Evolutionary conservation across 129 eudicot genomes (phyloP).

Genomic region (Saposhnikovia divaricata): DNA sequence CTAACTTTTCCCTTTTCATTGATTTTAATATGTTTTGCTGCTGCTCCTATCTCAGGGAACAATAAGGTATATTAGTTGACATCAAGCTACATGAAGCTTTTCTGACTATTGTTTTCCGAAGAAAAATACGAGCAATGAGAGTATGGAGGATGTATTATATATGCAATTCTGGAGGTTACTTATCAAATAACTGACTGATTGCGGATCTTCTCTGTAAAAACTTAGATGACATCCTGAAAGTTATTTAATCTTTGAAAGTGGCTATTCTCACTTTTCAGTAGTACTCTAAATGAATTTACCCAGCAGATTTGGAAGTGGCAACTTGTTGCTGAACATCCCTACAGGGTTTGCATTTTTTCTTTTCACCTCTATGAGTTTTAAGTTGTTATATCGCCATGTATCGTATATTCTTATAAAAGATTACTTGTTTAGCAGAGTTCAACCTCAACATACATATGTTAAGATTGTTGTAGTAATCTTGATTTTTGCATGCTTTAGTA

Average conservation of each 20-base stretch:
- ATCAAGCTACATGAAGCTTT: background rate
- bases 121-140: background rate
- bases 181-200: background rate
- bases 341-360: background rate
- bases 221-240: background rate
- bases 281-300: background rate
- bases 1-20: too few species aligned
- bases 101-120: background rate
- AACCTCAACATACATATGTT: background rate
- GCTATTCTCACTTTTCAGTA: background rate
- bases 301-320: background rate
- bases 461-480: background rate
- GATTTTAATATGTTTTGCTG: background rate
- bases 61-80: background rate
- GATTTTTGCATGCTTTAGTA: too few species aligned
- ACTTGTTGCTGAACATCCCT: too few species aligned
- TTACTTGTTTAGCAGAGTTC: background rate
- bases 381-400: too few species aligned
- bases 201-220: background rate
- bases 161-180: constrained; percentile 5
- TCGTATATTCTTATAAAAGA: background rate
- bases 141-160: background rate
- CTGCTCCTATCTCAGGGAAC: background rate
- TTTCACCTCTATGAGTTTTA: too few species aligned
- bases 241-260: background rate